Percentiles rank a stretch among this genome's conserved stretches.
Conservation (phyloP, 176 grass and related monocot species). For the Musa acuminata region DNA sequence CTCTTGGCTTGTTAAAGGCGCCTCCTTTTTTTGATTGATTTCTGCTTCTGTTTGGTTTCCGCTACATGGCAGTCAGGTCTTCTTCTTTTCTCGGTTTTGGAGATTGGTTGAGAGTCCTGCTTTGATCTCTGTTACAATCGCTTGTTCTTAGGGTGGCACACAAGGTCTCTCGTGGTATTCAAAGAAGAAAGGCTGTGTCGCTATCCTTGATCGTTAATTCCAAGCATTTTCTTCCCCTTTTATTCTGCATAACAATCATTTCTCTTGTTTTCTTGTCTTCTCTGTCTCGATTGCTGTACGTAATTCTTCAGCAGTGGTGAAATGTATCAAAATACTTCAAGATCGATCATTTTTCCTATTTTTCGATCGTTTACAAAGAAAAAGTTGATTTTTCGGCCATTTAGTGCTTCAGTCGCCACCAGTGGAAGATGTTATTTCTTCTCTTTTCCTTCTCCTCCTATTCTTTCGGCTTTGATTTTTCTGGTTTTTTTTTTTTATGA, state of each 20-base stretch:
- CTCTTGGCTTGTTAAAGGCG: neutral
- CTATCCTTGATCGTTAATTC: neutral
- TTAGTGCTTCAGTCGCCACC: neutral
- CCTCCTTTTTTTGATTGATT: neutral
- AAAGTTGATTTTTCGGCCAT: neutral
- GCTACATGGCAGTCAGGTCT: neutral
- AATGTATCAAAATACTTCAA: no score
- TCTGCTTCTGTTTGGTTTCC: neutral
- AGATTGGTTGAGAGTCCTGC: neutral
- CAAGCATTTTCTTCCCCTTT: neutral
- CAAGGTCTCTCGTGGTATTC: neutral
- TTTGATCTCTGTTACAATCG: neutral
- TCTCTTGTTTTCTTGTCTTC: neutral
- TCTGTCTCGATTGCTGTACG: neutral
- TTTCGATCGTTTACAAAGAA: neutral
- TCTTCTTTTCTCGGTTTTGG: neutral
- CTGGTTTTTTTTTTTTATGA: neutral
- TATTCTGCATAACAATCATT: neutral
- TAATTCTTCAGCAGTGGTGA: no score
- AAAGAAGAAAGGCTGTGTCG: no score
- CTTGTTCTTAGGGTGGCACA: neutral
- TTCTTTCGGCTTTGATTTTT: neutral
- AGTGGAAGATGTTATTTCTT: neutral
- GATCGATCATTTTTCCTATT: no score
- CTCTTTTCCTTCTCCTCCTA: neutral